These are phyloP conservation scores for Mycena latifolia DNA, from an alignment of 768 basidiomycete species.

Conservation along the genomic window DNA sequence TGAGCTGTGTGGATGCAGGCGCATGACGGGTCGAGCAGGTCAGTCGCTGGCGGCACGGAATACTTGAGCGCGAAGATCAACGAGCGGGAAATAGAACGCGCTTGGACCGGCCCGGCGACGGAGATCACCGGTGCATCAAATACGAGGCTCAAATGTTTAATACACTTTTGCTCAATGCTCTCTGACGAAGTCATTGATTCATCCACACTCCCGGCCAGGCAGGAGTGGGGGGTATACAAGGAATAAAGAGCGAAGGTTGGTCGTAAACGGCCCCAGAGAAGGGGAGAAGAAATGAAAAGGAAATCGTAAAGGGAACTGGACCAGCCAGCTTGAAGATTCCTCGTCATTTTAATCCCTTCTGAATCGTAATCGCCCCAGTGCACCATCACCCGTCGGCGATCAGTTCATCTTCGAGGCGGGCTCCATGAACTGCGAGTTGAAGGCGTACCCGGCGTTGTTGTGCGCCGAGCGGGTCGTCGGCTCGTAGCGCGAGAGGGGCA, in stretches of 20 bases:
- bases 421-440: conserved; percentile 5
- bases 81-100: neutral
- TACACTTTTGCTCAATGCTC: too few species aligned
- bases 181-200: neutral
- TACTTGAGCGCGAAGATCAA: neutral
- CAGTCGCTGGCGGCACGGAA: neutral
- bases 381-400: neutral
- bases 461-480: conserved; percentile 40
- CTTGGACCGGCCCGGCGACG: neutral
- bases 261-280: conserved; percentile 21
- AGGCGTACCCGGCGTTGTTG: conserved; percentile 9
- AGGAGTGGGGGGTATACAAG: conserved; percentile 21
- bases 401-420: conserved; percentile 10
- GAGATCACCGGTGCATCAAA: too few species aligned
- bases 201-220: conserved; percentile 14
- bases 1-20: neutral
- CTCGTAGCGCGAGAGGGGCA: conserved; percentile 63
- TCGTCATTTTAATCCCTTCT: conserved; percentile 18
- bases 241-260: conserved; percentile 16
- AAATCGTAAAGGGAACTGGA: conserved; percentile 21
- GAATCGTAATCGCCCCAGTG: conserved; percentile 22
- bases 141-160: too few species aligned
- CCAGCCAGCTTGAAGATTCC: conserved; percentile 20
- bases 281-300: conserved; percentile 5
- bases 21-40: conserved; percentile 2